Percentiles rank a stretch among this genome's conserved stretches.
Conservation (phyloP, 1,139 yeast species). For the Candida dubliniensis region DNA sequence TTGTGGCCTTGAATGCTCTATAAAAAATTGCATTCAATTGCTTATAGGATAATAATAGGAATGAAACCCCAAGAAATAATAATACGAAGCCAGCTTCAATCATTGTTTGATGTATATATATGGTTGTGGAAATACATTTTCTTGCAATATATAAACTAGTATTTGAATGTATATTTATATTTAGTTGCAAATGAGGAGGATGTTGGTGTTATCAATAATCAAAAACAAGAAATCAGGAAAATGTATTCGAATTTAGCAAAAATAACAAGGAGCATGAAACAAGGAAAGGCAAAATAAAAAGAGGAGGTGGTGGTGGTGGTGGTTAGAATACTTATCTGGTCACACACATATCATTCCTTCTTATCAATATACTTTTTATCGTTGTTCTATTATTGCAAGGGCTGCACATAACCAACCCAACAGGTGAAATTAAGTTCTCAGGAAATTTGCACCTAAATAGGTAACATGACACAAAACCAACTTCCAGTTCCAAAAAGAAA, state of each 20-base stretch:
- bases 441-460: conserved; percentile 2
- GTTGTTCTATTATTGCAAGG: too few relatives aligned
- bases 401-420: too few relatives aligned
- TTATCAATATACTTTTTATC: too few relatives aligned
- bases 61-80: conserved; percentile 7
- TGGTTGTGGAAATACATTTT: too few relatives aligned
- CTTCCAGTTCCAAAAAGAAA: background rate
- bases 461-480: background rate
- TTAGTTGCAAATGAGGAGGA: too few relatives aligned
- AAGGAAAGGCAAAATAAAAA: background rate
- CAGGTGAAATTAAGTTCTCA: too few relatives aligned
- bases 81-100: conserved; percentile 8
- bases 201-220: too few relatives aligned
- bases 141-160: too few relatives aligned
- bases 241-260: conserved; percentile 3
- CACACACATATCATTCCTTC: too few relatives aligned
- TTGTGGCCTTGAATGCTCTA: background rate
- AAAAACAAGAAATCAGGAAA: background rate
- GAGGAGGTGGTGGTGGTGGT: too few relatives aligned
- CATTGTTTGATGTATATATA: background rate
- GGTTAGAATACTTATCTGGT: too few relatives aligned
- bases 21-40: conserved; percentile 3
- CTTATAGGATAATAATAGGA: conserved; percentile 10
- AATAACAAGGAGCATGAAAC: conserved; percentile 1
- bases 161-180: too few relatives aligned